These are phyloP conservation scores for Vitis rupestris DNA, from an alignment of 164 flowering plant species.

Conservation along the genomic window DNA sequence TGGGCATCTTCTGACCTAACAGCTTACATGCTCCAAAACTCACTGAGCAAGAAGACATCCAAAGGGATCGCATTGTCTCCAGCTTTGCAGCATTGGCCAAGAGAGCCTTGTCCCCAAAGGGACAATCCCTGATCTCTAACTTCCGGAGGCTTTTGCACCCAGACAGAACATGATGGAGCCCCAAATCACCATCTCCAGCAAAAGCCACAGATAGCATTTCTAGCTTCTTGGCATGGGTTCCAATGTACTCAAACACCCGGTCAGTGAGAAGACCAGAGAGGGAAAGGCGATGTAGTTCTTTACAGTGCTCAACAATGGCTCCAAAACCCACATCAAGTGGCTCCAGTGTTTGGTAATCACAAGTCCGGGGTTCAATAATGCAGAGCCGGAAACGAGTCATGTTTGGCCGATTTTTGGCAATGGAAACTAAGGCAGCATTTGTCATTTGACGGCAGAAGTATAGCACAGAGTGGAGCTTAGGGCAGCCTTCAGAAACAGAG, in stretches of 20 bases:
- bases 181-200: slow-evolving; percentile 87
- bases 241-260: slow-evolving; percentile 68
- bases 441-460: slow-evolving; percentile 92
- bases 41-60: slow-evolving; percentile 95
- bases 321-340: slow-evolving; percentile 85
- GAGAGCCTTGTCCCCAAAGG: slow-evolving; percentile 88
- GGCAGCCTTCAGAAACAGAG: slow-evolving; percentile 73
- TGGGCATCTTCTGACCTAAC: slow-evolving; percentile 68
- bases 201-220: slow-evolving; percentile 92
- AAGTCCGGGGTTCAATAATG: slow-evolving; percentile 72
- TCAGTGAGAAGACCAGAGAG: slow-evolving; percentile 87
- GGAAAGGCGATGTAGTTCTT: slow-evolving; percentile 70
- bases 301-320: slow-evolving; percentile 78
- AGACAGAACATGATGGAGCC: slow-evolving; percentile 74
- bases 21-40: slow-evolving; percentile 75
- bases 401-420: slow-evolving; percentile 70
- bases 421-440: slow-evolving; percentile 69
- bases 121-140: slow-evolving; percentile 86
- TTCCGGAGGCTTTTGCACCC: slow-evolving; percentile 83
- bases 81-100: slow-evolving; percentile 86
- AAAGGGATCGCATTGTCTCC: slow-evolving; percentile 99
- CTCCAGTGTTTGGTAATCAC: slow-evolving; percentile 71
- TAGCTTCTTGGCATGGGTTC: slow-evolving; percentile 64
- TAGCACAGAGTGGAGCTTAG: slow-evolving; percentile 77
- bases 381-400: slow-evolving; percentile 84